Conservation (phyloP, 495 filamentous ascomycete genomes). For the Bacidia rubella region DNA sequence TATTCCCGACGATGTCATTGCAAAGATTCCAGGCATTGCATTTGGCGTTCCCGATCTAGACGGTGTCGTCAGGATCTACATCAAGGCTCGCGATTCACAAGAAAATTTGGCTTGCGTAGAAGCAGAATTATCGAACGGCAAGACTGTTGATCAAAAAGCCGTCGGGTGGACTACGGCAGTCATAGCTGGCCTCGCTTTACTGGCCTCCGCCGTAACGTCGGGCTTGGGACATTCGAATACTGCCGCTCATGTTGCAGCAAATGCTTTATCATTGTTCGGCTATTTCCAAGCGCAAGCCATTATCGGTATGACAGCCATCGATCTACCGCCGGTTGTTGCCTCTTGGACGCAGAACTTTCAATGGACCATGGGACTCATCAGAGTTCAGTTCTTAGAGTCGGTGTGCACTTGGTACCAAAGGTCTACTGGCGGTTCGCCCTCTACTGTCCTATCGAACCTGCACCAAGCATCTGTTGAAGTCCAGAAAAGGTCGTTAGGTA, state of each 20-base stretch:
- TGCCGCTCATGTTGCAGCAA: conserved; percentile 87
- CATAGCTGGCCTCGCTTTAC: conserved; percentile 69
- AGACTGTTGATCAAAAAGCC: conserved; percentile 79
- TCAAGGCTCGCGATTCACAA: conserved; percentile 50
- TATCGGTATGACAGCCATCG: conserved; percentile 74
- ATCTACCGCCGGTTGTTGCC: conserved; percentile 76
- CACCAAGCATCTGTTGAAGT: conserved; percentile 70
- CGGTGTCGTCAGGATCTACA: conserved; percentile 65
- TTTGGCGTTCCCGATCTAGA: conserved; percentile 90
- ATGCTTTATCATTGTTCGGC: conserved; percentile 80
- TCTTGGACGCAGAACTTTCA: conserved; percentile 97
- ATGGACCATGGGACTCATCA: conserved; percentile 97
- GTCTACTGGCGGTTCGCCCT: conserved; percentile 76
- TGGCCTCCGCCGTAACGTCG: conserved; percentile 70
- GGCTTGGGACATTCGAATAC: conserved; percentile 89
- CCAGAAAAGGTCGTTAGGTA: conserved; percentile 49
- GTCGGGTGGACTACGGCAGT: conserved; percentile 84
- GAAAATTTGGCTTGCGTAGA: conserved; percentile 74
- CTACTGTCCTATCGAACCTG: conserved; percentile 62
- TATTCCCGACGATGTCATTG: conserved; percentile 41
- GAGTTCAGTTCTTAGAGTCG: conserved; percentile 69
- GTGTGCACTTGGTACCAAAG: conserved; percentile 96
- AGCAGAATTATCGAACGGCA: conserved; percentile 78
- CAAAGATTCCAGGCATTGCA: conserved; percentile 64
- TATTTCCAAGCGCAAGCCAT: conserved; percentile 98